These are phyloP conservation scores for Tremella yokohamensis DNA, from an alignment of 768 basidiomycete genomes.

Conservation along the genomic window DNA sequence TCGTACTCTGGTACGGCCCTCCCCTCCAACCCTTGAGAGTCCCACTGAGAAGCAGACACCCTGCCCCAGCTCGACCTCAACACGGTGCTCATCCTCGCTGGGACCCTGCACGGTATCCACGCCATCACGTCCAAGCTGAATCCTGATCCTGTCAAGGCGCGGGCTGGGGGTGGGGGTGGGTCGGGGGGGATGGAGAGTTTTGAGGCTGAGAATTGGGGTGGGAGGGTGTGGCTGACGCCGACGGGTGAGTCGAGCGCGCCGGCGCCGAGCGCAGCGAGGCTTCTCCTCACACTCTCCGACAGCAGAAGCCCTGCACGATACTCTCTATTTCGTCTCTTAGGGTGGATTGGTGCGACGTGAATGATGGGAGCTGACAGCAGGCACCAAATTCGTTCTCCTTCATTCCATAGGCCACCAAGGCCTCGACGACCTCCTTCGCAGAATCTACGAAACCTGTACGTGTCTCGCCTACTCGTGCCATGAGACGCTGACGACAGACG, in stretches of 20 bases:
- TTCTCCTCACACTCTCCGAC: no score
- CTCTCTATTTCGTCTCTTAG: no score
- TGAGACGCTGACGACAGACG: slow-evolving; percentile 52
- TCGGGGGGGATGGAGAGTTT: slow-evolving; percentile 71
- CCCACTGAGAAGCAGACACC: slow-evolving; percentile 61
- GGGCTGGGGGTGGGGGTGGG: slow-evolving; percentile 9
- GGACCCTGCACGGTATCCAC: slow-evolving; percentile 94
- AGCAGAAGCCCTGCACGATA: no score
- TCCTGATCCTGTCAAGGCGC: slow-evolving; percentile 55
- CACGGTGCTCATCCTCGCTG: slow-evolving; percentile 74
- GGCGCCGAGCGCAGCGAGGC: no score
- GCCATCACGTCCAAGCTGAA: slow-evolving; percentile 93
- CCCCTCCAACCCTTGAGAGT: not conserved
- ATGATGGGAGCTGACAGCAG: slow-evolving; percentile 54
- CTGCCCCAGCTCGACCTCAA: slow-evolving; percentile 76
- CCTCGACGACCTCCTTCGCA: slow-evolving; percentile 69
- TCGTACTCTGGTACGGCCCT: slow-evolving; percentile 74
- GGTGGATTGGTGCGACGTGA: no score
- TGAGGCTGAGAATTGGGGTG: slow-evolving; percentile 91
- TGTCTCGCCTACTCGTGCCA: not conserved
- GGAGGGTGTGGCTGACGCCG: slow-evolving; percentile 80
- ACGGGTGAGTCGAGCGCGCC: slow-evolving; percentile 66
- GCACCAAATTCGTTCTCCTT: slow-evolving; percentile 90
- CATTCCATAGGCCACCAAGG: slow-evolving; percentile 68
- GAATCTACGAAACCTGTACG: slow-evolving; percentile 77